These are phyloP conservation scores for Coleophoma eucalyptorum DNA, from an alignment of 2,329 filamentous ascomycete species.

Conservation along the genomic window DNA sequence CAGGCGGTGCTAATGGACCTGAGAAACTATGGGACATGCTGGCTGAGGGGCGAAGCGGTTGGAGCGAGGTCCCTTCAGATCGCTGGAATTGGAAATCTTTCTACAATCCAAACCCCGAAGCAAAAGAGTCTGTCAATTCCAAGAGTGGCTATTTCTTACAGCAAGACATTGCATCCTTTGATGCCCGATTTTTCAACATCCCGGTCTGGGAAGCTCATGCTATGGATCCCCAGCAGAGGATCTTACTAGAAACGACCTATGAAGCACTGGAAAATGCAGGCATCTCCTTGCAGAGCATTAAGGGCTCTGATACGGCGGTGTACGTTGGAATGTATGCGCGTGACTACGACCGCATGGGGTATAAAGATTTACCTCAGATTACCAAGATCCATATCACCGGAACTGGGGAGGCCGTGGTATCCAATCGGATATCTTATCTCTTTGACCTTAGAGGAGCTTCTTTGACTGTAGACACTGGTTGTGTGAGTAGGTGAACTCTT, in stretches of 20 bases:
- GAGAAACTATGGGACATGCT: conserved; percentile 72
- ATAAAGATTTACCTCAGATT: conserved; percentile 10
- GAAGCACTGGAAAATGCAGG: conserved; percentile 9
- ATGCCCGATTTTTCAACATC: conserved; percentile 17
- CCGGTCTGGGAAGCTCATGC: conserved; percentile 20
- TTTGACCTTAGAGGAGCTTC: conserved; percentile 16
- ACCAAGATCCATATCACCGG: conserved; percentile 8
- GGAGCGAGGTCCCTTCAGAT: conserved; percentile 20
- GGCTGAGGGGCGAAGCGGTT: conserved; percentile 64
- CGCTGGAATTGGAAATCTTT: conserved; percentile 43
- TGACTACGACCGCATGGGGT: conserved; percentile 6
- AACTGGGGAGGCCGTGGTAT: conserved; percentile 1
- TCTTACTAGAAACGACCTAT: conserved; percentile 38
- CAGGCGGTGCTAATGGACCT: conserved; percentile 40
- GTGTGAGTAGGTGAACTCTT: neutral
- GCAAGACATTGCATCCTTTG: conserved; percentile 11
- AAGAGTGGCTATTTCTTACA: conserved; percentile 11
- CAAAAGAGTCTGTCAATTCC: conserved; percentile 35
- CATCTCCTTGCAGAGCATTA: conserved; percentile 5
- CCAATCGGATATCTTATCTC: conserved; percentile 16
- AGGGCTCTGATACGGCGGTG: conserved; percentile 7
- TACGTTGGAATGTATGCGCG: conserved; percentile 2
- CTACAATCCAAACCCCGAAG: conserved; percentile 33
- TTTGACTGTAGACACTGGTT: conserved; percentile 14
- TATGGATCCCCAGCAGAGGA: conserved; percentile 44